Evolutionary conservation across 2,329 filamentous ascomycete species (phyloP), one percentile per base, ranked within the genome.

Genomic region (Pyrenophora seminiperda): DNA sequence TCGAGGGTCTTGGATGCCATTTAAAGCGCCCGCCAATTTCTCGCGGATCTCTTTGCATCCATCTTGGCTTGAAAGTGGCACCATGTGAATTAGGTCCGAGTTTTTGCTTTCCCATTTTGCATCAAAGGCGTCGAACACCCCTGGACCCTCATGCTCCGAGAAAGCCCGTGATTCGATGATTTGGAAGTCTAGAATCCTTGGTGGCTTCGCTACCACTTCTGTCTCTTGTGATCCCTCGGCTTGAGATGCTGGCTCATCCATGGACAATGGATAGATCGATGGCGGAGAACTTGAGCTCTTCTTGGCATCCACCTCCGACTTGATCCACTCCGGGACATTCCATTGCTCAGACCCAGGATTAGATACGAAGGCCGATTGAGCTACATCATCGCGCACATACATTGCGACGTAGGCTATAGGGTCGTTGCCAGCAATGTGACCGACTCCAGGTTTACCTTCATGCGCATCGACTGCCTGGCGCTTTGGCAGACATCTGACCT

Each of bases 401-500:
- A 83, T 75, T 11, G 73, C 80, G 47, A 82, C 73, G 54, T 84
- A 83, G 15, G 81, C 81, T 9, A 83, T 72, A 19, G 80, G 71
- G 42, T 80, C 76, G 15, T 76, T 76, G 2, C 69, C 69, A 40
- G 72, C 67, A 17, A 77, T 68, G 32, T 68, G 70, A 34, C 66
- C 73, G 7, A 64, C 60, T 11, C 61, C 62, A 17, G 59, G 44
- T 41, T 78, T 76, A 10, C 81, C 82, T 56, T 83, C 76, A 45
- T 83, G 80, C 5, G 68, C 70, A 13, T 77, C 74, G 18, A 83
- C 63, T 13, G 82, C 83, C 50, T 81, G 78, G 55, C 80, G 81
- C 30, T 76, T 76, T 0, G 83, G 85, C 50, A 85, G 67, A 36
- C 81, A 81, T 42, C 77, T 77, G 24, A 86, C 82, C 41, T 77